Evolutionary conservation across 345 rosid genomes (phyloP).

Genomic region (Erodium maritimum): DNA sequence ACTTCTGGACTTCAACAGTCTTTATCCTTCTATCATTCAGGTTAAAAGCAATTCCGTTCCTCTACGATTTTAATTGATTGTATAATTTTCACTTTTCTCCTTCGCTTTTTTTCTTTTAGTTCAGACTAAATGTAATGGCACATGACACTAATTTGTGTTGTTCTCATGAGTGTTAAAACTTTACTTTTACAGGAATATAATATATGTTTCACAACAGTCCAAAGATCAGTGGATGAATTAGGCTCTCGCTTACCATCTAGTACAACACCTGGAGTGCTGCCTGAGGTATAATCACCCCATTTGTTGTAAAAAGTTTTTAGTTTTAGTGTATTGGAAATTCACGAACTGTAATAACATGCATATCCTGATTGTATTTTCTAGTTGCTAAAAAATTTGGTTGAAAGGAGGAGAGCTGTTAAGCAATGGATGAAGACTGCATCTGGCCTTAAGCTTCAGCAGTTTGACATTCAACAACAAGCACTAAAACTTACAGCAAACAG

Average conservation of each 20-base stretch:
- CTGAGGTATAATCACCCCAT: slow-evolving; percentile 47
- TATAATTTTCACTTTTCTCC: background rate
- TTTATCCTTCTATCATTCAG: slow-evolving; percentile 98
- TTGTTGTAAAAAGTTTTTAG: background rate
- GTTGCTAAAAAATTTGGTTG: slow-evolving; percentile 85
- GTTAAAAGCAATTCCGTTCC: slow-evolving; percentile 24
- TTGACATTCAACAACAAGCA: slow-evolving; percentile 97
- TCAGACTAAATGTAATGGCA: background rate
- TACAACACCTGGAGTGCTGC: slow-evolving; percentile 70
- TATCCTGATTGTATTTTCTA: slow-evolving; percentile 18
- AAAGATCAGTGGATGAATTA: slow-evolving; percentile 66
- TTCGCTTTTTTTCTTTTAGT: background rate
- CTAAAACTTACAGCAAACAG: slow-evolving; percentile 95
- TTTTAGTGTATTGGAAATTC: background rate
- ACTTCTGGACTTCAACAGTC: slow-evolving; percentile 96
- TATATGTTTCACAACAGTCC: slow-evolving; percentile 92
- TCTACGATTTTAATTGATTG: slow-evolving; percentile 2
- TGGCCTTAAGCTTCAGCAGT: slow-evolving; percentile 74
- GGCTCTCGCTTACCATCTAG: slow-evolving; percentile 58
- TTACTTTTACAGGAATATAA: slow-evolving; percentile 68
- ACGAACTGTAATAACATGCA: background rate
- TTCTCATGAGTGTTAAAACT: slow-evolving; percentile 5
- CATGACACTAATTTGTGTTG: background rate
- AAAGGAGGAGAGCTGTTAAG: slow-evolving; percentile 80
- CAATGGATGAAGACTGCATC: slow-evolving; percentile 68